Base-by-base conservation (phyloP, 371 early-diverging fungal species). In the Mortierella sp. region DNA sequence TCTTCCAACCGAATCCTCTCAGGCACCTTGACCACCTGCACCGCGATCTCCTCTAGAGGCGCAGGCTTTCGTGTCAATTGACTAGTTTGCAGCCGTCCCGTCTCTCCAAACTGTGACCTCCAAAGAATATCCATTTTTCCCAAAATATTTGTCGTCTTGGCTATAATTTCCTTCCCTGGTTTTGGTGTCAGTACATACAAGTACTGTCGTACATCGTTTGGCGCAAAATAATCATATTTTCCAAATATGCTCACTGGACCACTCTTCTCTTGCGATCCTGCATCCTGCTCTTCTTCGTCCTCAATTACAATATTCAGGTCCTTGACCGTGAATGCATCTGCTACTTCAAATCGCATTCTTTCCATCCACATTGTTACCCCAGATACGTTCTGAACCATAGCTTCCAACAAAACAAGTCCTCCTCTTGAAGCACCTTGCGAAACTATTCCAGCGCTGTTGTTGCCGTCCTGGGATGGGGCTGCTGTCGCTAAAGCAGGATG, bases 101-200 rank as follows among this genome's bases (percentile, higher is more conserved):
- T 83, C 76, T 94, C 95, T 26, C 98, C 96, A 74, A 96, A 90
- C 26, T 87, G 86, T 10, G 96, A 91, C 47, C 96, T 87, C 98
- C 98, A 98, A 9, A 93, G 86, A 62, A 98, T 97, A 84, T 97
- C 97, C 56, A 98, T 87, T 84, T 95, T 96, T 5, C 98, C 98
- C 6, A 98, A 87, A 10, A 93, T 91, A 42, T 95, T 91, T 6
- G 94, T 92, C 7, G 93, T 88, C 31, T 91, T 85, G 2, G 93
- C 91, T 32, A 92, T 70, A 13, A 88, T 81, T 55, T 92, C 91
- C 47, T 90, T 85, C 28, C 84, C 70, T 19, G 80, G 69, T 60
- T 87, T 91, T 3, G 96, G 95, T 0, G 83, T 87, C 22, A 98
- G 87, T 65, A 94, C 87, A 70, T 95, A 98, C 6, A 98, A 87